Conservation (phyloP, 2,329 filamentous ascomycete species). For the Colletotrichum brevisporum region DNA sequence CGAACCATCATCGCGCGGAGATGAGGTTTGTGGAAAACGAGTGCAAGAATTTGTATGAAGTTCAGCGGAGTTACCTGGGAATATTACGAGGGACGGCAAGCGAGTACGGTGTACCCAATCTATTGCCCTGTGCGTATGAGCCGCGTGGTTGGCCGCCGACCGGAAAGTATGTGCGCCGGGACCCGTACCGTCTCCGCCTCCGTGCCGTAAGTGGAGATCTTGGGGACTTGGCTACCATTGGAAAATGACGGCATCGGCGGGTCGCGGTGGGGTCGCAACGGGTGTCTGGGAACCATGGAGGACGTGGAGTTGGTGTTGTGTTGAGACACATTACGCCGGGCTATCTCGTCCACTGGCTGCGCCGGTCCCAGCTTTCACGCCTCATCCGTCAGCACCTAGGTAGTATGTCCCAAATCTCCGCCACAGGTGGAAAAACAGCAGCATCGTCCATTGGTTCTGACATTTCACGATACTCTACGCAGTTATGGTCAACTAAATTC, state of each 20-base stretch:
- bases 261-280: constrained; percentile 13
- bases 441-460: no score
- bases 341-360: no score
- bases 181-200: background rate
- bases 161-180: background rate
- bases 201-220: constrained; percentile 4
- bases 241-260: constrained; percentile 10
- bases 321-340: background rate
- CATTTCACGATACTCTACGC: no score
- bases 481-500: no score
- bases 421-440: background rate
- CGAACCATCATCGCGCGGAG: no score
- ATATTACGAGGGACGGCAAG: no score
- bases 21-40: no score
- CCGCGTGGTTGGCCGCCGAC: no score
- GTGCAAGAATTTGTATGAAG: no score
- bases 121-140: no score
- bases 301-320: background rate
- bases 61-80: no score
- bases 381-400: constrained; percentile 48
- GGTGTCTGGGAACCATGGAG: background rate
- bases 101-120: no score
- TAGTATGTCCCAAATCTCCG: constrained; percentile 43
- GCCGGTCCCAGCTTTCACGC: constrained; percentile 35
- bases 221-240: background rate